Conservation (phyloP, 306 rosid species). For the Cicer judaicum region DNA sequence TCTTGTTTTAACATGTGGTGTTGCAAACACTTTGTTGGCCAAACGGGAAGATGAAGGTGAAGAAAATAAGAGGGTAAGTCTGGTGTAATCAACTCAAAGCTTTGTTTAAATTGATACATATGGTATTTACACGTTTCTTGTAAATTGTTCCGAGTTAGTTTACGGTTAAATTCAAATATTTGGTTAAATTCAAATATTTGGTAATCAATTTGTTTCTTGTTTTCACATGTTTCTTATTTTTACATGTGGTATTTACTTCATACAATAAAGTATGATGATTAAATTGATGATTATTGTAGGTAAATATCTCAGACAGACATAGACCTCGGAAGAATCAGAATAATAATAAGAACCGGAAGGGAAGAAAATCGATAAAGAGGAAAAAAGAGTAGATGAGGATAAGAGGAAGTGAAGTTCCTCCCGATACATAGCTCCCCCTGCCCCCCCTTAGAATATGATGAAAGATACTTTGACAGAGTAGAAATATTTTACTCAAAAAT, state of each 20-base stretch:
- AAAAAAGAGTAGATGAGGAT: conserved; percentile 88
- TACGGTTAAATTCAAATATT: not conserved
- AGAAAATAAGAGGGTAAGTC: conserved; percentile 68
- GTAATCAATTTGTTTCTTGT: no score
- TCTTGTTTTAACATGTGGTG: conserved; percentile 57
- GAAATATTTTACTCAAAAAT: no score
- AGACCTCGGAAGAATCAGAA: conserved; percentile 76
- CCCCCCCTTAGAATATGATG: no score
- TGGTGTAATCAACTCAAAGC: not conserved
- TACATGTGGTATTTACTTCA: not conserved
- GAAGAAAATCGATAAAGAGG: conserved; percentile 77
- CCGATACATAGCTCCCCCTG: conserved; percentile 65
- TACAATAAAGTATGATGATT: not conserved
- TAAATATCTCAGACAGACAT: conserved; percentile 70
- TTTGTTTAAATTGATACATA: not conserved
- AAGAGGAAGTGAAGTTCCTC: conserved; percentile 78
- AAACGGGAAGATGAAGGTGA: conserved; percentile 58
- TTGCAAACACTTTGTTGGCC: conserved; percentile 30
- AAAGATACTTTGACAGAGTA: no score
- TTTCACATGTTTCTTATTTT: no score
- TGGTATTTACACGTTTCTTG: no score
- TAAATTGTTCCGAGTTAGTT: no score
- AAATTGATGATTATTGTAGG: conserved; percentile 48
- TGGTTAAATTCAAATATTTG: not conserved
- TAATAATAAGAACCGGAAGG: conserved; percentile 58